Base-by-base conservation (phyloP, 179 eudicot genomes). In the Pouteria campechiana region DNA sequence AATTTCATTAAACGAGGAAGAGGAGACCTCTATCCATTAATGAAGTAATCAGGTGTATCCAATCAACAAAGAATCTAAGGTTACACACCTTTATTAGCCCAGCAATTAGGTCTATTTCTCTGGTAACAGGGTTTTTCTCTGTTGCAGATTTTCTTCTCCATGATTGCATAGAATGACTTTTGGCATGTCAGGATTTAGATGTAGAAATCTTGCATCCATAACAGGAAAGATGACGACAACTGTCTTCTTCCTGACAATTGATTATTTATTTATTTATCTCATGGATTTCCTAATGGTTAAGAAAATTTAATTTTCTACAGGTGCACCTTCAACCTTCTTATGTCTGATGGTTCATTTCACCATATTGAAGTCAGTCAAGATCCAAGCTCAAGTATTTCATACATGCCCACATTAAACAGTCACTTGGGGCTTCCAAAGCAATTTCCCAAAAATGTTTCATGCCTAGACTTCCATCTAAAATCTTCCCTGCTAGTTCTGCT, bases 311-410 rank as follows among this genome's bases (percentile, higher is more conserved):
- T 40, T 8, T 41, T 67, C 57, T 59, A 14, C 85, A 90, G 98
- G 81, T 86, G 94, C 69, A 64, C 53, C 69, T 90, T 90, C 72
- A 68, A 64, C 22, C 52, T 90, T 52, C 69, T 86, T 60, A 68
- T 68, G 48, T 76, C 98, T 32, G 96, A 86, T 65, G 94, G 96
- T 32, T 68, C 70, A 10, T 63, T 79, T 64, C 84, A 79, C 59
- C 72, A 67, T 44, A 67, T 90, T 12, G 98, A 90, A 72, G 69
- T 86, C 52, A 68, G 80, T 54, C 85, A 80, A 67, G 83, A 89
- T 66, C 80, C 76, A 27, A 59, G 47, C 54, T 81, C 85, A 25
- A 74, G 84, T 32, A 55, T 84, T 52, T 76, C 73, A 13, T 69
- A 87, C 22, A 44, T 74, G 24, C 69, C 47, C 46, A 21, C 72